These are phyloP conservation scores for Pleurotus citrinopileatus DNA, from an alignment of 768 basidiomycete species.

Conservation along the genomic window DNA sequence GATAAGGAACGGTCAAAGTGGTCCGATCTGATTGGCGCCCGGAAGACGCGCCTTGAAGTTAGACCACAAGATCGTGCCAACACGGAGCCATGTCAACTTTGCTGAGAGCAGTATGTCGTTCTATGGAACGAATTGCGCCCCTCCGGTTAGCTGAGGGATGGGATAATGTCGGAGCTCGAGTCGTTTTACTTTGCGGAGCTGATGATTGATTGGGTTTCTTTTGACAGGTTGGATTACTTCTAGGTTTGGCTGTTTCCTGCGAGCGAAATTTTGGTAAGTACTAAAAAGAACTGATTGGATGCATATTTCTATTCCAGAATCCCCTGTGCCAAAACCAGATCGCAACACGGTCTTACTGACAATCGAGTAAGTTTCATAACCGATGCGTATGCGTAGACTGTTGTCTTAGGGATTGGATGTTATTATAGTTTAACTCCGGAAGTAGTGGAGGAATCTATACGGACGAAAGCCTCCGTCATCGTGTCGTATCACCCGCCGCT, in stretches of 20 bases:
- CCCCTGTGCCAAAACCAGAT: constrained; percentile 44
- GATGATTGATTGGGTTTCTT: constrained; percentile 11
- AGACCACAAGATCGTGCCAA: no score
- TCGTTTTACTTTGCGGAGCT: constrained; percentile 12
- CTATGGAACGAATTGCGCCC: constrained; percentile 86
- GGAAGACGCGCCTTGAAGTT: no score
- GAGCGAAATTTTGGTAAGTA: not conserved
- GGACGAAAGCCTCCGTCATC: constrained; percentile 47
- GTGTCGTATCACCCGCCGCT: constrained; percentile 86
- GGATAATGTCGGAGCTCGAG: constrained; percentile 77
- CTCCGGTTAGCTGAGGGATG: constrained; percentile 83
- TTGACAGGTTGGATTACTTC: constrained; percentile 64
- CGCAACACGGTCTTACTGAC: constrained; percentile 58
- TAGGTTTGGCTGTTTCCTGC: constrained; percentile 45
- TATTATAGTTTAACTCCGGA: constrained; percentile 62
- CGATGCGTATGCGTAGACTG: constrained; percentile 20
- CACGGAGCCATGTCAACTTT: not conserved
- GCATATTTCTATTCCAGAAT: constrained; percentile 39
- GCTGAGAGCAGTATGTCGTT: constrained; percentile 50
- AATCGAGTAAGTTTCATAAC: no score
- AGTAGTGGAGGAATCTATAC: constrained; percentile 67
- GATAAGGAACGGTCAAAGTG: no score
- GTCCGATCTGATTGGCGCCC: not conserved
- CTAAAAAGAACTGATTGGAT: not conserved
- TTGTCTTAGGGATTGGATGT: not conserved